Percentiles rank a stretch among this genome's conserved stretches.
These are phyloP conservation scores for Skeletonema marinoi DNA, from an alignment of 108 stramenopile species.

Conservation along the genomic window DNA sequence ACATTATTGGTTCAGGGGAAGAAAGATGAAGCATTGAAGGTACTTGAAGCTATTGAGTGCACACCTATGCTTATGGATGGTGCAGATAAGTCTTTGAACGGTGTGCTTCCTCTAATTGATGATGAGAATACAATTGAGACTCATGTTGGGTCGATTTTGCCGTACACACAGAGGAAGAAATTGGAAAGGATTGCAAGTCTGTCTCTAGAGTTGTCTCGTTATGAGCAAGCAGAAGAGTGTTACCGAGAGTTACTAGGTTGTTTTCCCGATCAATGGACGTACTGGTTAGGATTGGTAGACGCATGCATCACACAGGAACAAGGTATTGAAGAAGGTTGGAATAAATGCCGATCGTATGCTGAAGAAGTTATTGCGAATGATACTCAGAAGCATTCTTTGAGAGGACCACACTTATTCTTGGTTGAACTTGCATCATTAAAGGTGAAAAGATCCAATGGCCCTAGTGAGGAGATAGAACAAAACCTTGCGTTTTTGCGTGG, in stretches of 20 bases:
- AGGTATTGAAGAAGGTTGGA: slow-evolving; percentile 25
- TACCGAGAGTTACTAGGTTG: slow-evolving; percentile 53
- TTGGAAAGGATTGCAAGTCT: slow-evolving; percentile 45
- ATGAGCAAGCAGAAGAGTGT: slow-evolving; percentile 45
- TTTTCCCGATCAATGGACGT: slow-evolving; percentile 78
- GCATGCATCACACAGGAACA: slow-evolving; percentile 8
- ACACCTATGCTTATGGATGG: slow-evolving; percentile 12
- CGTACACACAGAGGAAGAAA: slow-evolving; percentile 41
- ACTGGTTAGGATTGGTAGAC: slow-evolving; percentile 66
- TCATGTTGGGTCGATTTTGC: slow-evolving; percentile 46
- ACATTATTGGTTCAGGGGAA: slow-evolving; percentile 61
- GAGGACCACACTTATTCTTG: slow-evolving; percentile 61
- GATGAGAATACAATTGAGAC: slow-evolving; percentile 41
- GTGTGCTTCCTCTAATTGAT: slow-evolving; percentile 26
- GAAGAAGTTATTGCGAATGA: slow-evolving; percentile 16
- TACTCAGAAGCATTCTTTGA: slow-evolving; percentile 31
- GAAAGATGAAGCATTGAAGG: slow-evolving; percentile 57
- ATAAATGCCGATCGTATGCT: slow-evolving; percentile 24
- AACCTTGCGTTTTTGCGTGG: slow-evolving; percentile 14
- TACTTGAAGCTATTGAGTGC: slow-evolving; percentile 39
- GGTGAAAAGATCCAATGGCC: slow-evolving; percentile 7
- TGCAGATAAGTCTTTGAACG: slow-evolving; percentile 9
- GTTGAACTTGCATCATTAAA: slow-evolving; percentile 56
- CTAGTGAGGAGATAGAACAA: background rate
- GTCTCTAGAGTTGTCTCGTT: slow-evolving; percentile 37